Base-by-base conservation (phyloP, 2,329 filamentous ascomycete species). In the Exophiala calicioides region DNA sequence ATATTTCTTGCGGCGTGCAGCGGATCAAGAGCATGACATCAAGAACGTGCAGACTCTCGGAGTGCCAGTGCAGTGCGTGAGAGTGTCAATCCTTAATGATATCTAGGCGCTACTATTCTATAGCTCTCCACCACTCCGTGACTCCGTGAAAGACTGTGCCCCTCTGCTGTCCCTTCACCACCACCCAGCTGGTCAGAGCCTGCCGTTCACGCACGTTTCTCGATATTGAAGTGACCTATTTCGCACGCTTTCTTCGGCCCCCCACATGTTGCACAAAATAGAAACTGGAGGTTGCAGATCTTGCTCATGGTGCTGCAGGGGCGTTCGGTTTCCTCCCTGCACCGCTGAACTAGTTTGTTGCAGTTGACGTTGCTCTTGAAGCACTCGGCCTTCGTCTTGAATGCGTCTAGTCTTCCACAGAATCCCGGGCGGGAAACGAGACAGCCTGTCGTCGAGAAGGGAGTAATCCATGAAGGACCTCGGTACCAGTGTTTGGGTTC, bases 401-500 rank as follows among this genome's bases (percentile, higher is more conserved):
- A 50, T 6, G n/a, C 10, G 10, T 36, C 18, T 15, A 52, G 7
- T 13, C 37, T 38, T 9, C 37, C 41, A 20, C 38, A 52, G 30
- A 41, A 49, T 13, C 30, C 27, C 12, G 15, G 24, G 8, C 19
- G 18, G 9, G 35, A 45, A 13, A 55, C 49, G 19, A 47, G n/a
- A 38, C 49, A 52, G 18, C 40, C 35, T 9, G 52, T 37, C 24
- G 30, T 36, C 9, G 48, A 35, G 35, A 15, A 42, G 13, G 37
- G 36, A 31, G 19, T 37, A 16, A 32, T 44, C 43, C 40, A 37
- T 37, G 16, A 58, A 15, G 44, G 43, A n/a, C 24, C 56, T 9
- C 69, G 69, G 49, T 71, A 72, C 68, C 69, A 72, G 36, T 65
- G 58, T 7, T 66, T 58, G 4, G 61, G 57, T 3, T 64, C 60